Base-by-base conservation (phyloP, 2,329 filamentous ascomycete genomes). In the Cladosporium sp. region DNA sequence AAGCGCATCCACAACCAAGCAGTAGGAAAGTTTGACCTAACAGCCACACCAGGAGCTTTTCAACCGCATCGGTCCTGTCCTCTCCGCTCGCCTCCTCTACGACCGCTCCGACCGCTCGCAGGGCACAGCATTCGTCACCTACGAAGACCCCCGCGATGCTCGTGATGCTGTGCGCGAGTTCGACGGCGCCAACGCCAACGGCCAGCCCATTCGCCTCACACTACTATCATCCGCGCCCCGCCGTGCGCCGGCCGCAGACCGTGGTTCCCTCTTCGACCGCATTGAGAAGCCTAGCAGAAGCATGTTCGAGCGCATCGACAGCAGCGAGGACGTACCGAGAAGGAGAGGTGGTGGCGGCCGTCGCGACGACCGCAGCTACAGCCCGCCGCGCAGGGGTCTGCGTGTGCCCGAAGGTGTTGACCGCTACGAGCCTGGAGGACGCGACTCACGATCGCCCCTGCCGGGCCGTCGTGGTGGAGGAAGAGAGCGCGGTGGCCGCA, bases 101-200 rank as follows among this genome's bases (percentile, higher is more conserved):
- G 93, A 97, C 78, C 90, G 93, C 72, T 91, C 92, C 67, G 93
- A 93, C 65, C 91, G 93, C 73, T 96, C 92, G 1, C 89, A 93
- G 73, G 93, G 93, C 65, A 85, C 89, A 44, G 93, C 93, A 7
- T 95, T 88, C 73, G 90, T 97, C 58, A 93, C 90, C 10, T 97
- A 96, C 79, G 85, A 89, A 70, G 83, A 81, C 64, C 80, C 85
- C 59, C 84, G 86, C 57, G 91, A 97, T 77, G 93, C 93, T 11
- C 81, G 85, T 71, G 83, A 86, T 55, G 93, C 93, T 2, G 85
- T 97, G 64, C 84, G 83, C 63, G 90, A 97, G 72, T 97, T 90
- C 74, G 89, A 97, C 75, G 92, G 92, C 65, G 93, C 93, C 69
- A 97, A 97, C 75, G 93, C 93, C 65, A 93, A 95, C 72, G 90